Base-by-base conservation (phyloP, 176 grass and related monocot species). In the Triticum turgidum region DNA sequence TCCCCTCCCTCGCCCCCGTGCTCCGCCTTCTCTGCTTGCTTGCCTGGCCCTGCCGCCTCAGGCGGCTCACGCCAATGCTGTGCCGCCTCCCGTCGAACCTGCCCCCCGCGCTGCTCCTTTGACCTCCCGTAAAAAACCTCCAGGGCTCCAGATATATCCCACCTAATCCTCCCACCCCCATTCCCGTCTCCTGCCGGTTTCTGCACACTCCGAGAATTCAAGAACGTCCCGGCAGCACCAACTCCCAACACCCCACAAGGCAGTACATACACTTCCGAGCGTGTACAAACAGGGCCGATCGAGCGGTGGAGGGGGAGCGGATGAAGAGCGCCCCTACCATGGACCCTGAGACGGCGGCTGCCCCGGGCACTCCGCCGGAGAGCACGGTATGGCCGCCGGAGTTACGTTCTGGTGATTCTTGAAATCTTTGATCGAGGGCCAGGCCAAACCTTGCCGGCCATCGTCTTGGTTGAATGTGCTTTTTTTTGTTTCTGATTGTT, bases 291-390 rank as follows among this genome's bases (percentile, higher is more conserved):
- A 54, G 15, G 49, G 14, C 49, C 49, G 49, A 17, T 52, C 49
- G 49, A 52, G 49, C 49, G 49, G 49, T 22, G 18, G 76, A 9
- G 2, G 18, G 41, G 33, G 4, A 42, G n/a, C 4, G 41, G 56
- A 92, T 92, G 88, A 84, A 89, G 87, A 89, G 84, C 30, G 49
- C 83, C n/a, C 45, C 90, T 69, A 61, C 34, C 77, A 77, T 81
- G 88, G 91, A 92, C 82, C 84, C 88, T 80, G 91, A 92, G 81
- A 34, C 85, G 32, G 44, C 27, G 15, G 51, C 51, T 18, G 15
- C 51, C 15, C 51, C 15, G 51, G 77, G 74, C 64, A 73, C 83
- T 12, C 80, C 84, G 9, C 65, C 91, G 3, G 84, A 84, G n/a
- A 56, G n/a, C 76, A 80, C 80, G 84, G 89, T 91, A 81, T 1